A percentile compares a stretch with the other conserved stretches of the same genome.
Conservation (phyloP, 768 basidiomycete species). For the Boletus vinaceobasis region DNA sequence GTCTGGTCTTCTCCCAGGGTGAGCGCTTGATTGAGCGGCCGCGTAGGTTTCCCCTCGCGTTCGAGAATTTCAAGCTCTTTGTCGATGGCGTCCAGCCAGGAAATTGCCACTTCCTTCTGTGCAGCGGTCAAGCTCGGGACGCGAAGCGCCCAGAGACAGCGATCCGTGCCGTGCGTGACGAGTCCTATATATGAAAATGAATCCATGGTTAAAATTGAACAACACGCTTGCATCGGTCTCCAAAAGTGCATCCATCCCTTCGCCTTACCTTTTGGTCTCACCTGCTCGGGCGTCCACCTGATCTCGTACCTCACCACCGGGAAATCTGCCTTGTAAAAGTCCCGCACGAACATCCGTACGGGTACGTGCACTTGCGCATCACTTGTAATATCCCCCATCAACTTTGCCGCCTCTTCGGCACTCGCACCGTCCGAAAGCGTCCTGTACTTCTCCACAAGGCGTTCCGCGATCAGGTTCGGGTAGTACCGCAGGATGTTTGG, state of each 20-base stretch:
- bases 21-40: conserved; percentile 41
- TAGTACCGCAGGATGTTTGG: conserved; percentile 63
- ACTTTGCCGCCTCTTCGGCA: conserved; percentile 40
- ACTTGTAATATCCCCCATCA: conserved; percentile 60
- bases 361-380: conserved; percentile 68
- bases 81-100: conserved; percentile 54
- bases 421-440: conserved; percentile 39
- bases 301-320: conserved; percentile 69
- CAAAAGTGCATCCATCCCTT: neutral
- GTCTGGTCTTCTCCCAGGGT: conserved; percentile 48
- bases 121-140: conserved; percentile 43
- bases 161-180: conserved; percentile 70
- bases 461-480: conserved; percentile 42
- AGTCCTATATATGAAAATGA: conserved; percentile 41
- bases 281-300: conserved; percentile 63
- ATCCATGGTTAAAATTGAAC: neutral
- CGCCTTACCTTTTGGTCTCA: conserved; percentile 47
- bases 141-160: conserved; percentile 59
- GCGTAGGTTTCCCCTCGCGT: conserved; percentile 26
- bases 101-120: conserved; percentile 47
- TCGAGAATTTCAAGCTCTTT: conserved; percentile 43
- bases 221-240: neutral
- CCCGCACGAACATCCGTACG: conserved; percentile 56
- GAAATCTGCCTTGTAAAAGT: conserved; percentile 52
- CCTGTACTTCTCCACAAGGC: conserved; percentile 45